These are phyloP conservation scores for Endogone sp. DNA, from an alignment of 192 early-diverging fungal genomes.

Conservation along the genomic window DNA sequence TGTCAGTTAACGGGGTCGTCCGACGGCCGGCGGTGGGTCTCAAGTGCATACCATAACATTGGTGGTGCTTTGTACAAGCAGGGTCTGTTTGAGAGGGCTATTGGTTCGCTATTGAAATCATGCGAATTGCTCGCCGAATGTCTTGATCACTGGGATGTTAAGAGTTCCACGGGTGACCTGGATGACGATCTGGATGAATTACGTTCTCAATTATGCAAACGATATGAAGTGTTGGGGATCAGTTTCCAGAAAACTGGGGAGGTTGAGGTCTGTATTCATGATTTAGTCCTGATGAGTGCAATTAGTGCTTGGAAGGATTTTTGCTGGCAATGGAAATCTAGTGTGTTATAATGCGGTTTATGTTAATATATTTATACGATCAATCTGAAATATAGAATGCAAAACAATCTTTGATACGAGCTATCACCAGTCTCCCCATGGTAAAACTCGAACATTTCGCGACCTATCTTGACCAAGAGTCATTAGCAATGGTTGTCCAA, in stretches of 20 bases:
- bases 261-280: constrained; percentile 19
- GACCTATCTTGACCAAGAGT: neutral
- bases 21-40: constrained; percentile 46
- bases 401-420: neutral
- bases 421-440: constrained; percentile 7
- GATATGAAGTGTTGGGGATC: constrained; percentile 39
- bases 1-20: constrained; percentile 15
- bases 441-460: constrained; percentile 5
- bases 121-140: constrained; percentile 28
- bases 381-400: constrained; percentile 5
- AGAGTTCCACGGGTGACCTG: neutral
- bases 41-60: constrained; percentile 44
- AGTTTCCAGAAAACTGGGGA: constrained; percentile 28
- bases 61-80: constrained; percentile 36
- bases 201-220: constrained; percentile 32
- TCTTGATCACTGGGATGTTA: neutral
- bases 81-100: constrained; percentile 21
- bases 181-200: constrained; percentile 14
- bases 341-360: constrained; percentile 49
- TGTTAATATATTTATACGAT: constrained; percentile 49
- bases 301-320: constrained; percentile 55
- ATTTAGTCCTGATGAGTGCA: no score
- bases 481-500: constrained; percentile 4
- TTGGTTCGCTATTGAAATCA: constrained; percentile 32
- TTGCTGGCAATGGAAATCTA: constrained; percentile 50